Evolutionary conservation across 768 basidiomycete species (phyloP).

Genomic region (Serendipita indica): DNA sequence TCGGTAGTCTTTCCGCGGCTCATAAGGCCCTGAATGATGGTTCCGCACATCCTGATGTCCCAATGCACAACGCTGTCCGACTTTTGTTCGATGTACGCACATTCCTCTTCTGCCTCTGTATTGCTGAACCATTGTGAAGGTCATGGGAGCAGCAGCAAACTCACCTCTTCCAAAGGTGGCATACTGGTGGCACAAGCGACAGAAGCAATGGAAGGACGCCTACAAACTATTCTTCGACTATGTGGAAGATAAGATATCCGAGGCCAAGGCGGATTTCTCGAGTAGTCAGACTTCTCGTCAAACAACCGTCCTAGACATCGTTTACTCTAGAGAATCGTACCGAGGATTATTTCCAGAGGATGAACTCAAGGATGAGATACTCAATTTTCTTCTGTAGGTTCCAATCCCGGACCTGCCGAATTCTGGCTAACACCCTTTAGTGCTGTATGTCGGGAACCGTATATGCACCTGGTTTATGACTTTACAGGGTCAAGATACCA

Average conservation of each 20-base stretch:
- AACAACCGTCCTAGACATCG: not conserved
- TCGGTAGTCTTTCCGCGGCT: not conserved
- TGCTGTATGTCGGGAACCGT: not conserved
- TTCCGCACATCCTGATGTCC: not conserved
- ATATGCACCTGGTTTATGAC: not conserved
- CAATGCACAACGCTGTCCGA: constrained; percentile 3
- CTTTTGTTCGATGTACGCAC: not conserved
- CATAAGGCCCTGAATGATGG: not conserved
- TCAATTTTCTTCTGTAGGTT: constrained; percentile 4
- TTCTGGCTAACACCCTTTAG: not conserved
- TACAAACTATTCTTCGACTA: constrained; percentile 7
- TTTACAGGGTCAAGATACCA: constrained; percentile 5
- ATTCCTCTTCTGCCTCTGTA: not conserved
- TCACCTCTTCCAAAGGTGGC: constrained; percentile 1
- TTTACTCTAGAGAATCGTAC: not conserved
- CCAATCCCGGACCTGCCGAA: too few relatives aligned
- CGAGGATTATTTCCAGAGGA: not conserved
- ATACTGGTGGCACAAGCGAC: not conserved
- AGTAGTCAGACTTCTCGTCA: not conserved
- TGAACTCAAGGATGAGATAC: constrained; percentile 9
- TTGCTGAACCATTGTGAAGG: not conserved
- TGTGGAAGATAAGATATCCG: not conserved
- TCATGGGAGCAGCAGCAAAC: not conserved
- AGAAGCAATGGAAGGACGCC: not conserved
- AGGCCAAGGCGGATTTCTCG: not conserved